A percentile compares a stretch with the other conserved stretches of the same genome.
These are phyloP conservation scores for Conoideocrella luteorostrata DNA, from an alignment of 2,329 filamentous ascomycete genomes.

Conservation along the genomic window DNA sequence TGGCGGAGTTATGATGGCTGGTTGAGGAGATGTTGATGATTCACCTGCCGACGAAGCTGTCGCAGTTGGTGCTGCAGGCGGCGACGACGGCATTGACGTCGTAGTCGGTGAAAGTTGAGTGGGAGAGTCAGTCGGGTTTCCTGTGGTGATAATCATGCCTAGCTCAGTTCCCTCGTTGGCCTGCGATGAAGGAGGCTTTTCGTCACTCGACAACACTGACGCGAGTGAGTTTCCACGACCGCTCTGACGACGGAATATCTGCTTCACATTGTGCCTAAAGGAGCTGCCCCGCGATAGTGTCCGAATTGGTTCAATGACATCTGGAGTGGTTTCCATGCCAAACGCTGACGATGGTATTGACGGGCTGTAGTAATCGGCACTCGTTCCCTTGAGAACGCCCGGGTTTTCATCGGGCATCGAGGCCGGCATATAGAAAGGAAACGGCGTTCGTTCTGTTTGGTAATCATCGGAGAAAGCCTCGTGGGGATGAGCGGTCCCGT, in stretches of 20 bases:
- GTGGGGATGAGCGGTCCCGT: neutral
- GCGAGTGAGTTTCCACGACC: conserved; percentile 23
- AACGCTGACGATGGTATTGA: conserved; percentile 35
- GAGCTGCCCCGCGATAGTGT: conserved; percentile 28
- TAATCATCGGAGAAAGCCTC: conserved; percentile 10
- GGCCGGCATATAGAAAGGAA: conserved; percentile 19
- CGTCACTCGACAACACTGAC: conserved; percentile 12
- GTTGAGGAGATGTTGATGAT: neutral
- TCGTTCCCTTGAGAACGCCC: conserved; percentile 28
- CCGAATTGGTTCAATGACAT: conserved; percentile 7
- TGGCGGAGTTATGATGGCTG: conserved; percentile 1
- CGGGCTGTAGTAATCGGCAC: conserved; percentile 35
- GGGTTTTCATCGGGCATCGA: conserved; percentile 21
- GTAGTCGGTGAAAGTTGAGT: conserved; percentile 19
- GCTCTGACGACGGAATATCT: conserved; percentile 29
- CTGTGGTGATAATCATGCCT: conserved; percentile 8
- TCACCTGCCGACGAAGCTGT: conserved; percentile 11
- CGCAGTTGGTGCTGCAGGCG: conserved; percentile 9
- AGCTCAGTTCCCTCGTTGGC: neutral
- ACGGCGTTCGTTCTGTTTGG: conserved; percentile 3
- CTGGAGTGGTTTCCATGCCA: conserved; percentile 28
- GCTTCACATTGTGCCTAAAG: conserved; percentile 28
- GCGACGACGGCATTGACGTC: conserved; percentile 1
- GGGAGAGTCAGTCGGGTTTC: conserved; percentile 23
- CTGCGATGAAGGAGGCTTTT: conserved; percentile 5